Evolutionary conservation across 345 rosid species (phyloP).

Genomic region (Linum lewisii): DNA sequence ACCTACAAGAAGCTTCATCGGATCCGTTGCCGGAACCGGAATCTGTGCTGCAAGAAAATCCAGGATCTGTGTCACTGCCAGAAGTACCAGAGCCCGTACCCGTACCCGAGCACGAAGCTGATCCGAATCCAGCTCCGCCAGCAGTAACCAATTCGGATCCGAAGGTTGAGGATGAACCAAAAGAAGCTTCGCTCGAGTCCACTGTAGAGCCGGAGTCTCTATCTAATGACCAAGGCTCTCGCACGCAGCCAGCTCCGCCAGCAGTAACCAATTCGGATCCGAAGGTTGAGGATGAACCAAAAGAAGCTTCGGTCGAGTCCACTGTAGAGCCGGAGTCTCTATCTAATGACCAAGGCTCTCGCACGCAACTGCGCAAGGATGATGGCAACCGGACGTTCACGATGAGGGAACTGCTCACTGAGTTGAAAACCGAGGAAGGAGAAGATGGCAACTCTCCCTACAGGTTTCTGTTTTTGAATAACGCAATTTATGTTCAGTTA

Average conservation of each 20-base stretch:
- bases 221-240: slow-evolving; percentile 19
- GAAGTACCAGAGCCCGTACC: slow-evolving; percentile 12
- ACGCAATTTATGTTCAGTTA: background rate
- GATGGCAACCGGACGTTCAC: slow-evolving; percentile 73
- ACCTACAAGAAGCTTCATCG: slow-evolving; percentile 14
- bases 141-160: slow-evolving; percentile 32
- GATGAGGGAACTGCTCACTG: slow-evolving; percentile 74
- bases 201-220: slow-evolving; percentile 17
- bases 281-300: slow-evolving; percentile 20
- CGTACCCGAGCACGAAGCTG: slow-evolving; percentile 10
- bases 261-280: slow-evolving; percentile 32
- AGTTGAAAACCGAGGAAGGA: slow-evolving; percentile 65
- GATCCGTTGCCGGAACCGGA: slow-evolving; percentile 8
- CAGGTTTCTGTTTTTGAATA: slow-evolving; percentile 31
- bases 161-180: slow-evolving; percentile 20
- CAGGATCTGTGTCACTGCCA: slow-evolving; percentile 9
- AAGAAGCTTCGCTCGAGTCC: slow-evolving; percentile 22
- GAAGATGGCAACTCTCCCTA: slow-evolving; percentile 43
- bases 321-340: slow-evolving; percentile 17
- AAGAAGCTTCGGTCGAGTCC: slow-evolving; percentile 22
- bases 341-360: slow-evolving; percentile 19
- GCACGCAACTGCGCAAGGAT: slow-evolving; percentile 30
- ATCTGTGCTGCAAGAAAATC: background rate
- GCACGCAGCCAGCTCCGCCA: slow-evolving; percentile 9
- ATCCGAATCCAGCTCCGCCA: slow-evolving; percentile 8